Percentiles rank a stretch among this genome's conserved stretches.
These are phyloP conservation scores for Coniochaeta hoffmannii DNA, from an alignment of 2,329 filamentous ascomycete species.

Conservation along the genomic window DNA sequence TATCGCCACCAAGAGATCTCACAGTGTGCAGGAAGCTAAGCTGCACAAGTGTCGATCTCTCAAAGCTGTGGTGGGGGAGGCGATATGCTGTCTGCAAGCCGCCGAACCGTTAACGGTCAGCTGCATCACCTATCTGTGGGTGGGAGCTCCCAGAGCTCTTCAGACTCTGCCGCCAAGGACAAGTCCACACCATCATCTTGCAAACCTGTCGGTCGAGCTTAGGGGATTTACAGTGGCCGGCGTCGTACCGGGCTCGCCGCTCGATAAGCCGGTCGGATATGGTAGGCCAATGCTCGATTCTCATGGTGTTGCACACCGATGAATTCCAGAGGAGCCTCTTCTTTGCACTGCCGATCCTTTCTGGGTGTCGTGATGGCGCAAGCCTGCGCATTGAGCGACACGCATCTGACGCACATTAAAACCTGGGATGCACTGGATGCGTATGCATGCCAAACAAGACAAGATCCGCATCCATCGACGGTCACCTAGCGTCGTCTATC, in stretches of 20 bases:
- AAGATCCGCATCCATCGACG: background rate
- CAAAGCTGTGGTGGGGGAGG: background rate
- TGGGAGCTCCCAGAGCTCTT: background rate
- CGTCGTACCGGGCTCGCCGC: background rate
- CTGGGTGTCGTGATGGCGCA: background rate
- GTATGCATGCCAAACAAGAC: background rate
- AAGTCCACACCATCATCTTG: background rate
- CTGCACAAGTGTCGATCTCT: slow-evolving; percentile 1
- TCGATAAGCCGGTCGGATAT: background rate
- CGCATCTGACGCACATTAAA: background rate
- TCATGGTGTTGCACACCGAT: background rate
- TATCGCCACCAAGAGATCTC: background rate
- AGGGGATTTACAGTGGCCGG: background rate
- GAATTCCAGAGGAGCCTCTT: background rate
- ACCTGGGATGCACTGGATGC: background rate
- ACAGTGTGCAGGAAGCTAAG: background rate
- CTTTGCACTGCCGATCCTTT: background rate
- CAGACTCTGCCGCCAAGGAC: background rate
- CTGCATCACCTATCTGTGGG: background rate
- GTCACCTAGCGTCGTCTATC: slow-evolving; percentile 1
- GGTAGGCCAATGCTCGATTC: background rate
- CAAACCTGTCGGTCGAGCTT: background rate
- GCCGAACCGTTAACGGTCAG: background rate
- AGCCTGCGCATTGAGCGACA: background rate
- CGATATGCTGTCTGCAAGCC: background rate